Conservation (phyloP, 257 asterid species). For the Ocimum tenuiflorum region DNA sequence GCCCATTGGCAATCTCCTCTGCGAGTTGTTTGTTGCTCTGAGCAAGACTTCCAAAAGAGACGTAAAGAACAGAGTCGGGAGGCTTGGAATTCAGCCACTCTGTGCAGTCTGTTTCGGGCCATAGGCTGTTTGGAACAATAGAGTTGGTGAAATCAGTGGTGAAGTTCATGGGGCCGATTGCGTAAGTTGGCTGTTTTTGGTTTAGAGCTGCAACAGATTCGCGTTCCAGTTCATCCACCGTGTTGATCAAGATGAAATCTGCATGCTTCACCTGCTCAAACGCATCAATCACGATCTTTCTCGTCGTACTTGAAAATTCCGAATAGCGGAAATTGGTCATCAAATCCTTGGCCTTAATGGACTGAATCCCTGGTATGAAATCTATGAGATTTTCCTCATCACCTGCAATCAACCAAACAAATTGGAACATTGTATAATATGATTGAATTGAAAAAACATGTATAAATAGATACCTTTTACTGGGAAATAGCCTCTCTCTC, state of each 20-base stretch:
- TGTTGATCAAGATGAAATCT: conserved; percentile 1
- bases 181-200: conserved; percentile 1
- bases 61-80: conserved; percentile 18
- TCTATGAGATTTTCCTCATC: background rate
- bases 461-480: background rate
- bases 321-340: background rate
- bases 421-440: too few species aligned
- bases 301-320: background rate
- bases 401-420: background rate
- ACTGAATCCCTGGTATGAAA: background rate
- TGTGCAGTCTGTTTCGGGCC: conserved; percentile 22
- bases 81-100: conserved; percentile 23
- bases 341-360: background rate
- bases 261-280: conserved; percentile 1
- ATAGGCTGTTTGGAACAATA: conserved; percentile 22
- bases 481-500: conserved; percentile 9
- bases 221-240: background rate
- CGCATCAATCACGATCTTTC: background rate
- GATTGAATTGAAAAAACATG: too few species aligned
- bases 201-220: background rate
- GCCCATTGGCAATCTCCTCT: conserved; percentile 18
- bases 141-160: background rate
- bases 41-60: conserved; percentile 23
- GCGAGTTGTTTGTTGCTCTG: background rate
- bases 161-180: conserved; percentile 2